These are phyloP conservation scores for Yarrowia alimentaria DNA, from an alignment of 805 yeast genomes.

Conservation along the genomic window DNA sequence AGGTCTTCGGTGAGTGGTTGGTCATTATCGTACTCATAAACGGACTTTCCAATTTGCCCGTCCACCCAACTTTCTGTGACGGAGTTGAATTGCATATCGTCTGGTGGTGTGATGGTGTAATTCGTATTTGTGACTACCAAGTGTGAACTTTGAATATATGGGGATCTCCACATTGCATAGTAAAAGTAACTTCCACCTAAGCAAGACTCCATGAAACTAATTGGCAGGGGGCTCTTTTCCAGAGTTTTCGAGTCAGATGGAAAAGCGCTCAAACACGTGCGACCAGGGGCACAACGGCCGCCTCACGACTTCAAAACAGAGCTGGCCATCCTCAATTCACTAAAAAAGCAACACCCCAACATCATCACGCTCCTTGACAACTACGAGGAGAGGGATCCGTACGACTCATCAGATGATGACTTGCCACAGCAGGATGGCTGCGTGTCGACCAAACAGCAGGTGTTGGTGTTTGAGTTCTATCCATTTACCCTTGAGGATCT, in stretches of 20 bases:
- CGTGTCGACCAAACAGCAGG: constrained; percentile 44
- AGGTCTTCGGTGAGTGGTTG: constrained; percentile 45
- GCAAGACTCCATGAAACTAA: constrained; percentile 32
- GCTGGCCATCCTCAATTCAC: constrained; percentile 41
- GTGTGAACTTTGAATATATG: not conserved
- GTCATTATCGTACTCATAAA: constrained; percentile 42
- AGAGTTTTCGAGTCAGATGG: constrained; percentile 41
- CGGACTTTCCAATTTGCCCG: constrained; percentile 47
- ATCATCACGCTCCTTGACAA: constrained; percentile 36
- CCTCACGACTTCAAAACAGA: constrained; percentile 56
- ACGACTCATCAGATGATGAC: constrained; percentile 35
- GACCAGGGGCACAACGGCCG: constrained; percentile 51
- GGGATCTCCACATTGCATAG: no score
- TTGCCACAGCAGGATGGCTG: constrained; percentile 37
- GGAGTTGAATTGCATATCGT: constrained; percentile 16
- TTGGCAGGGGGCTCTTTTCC: constrained; percentile 49
- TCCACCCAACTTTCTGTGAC: constrained; percentile 26
- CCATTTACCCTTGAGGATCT: constrained; percentile 42
- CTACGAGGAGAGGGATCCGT: constrained; percentile 31
- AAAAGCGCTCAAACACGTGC: constrained; percentile 50
- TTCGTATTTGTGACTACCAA: not conserved
- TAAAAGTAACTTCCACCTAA: no score
- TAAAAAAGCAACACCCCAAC: constrained; percentile 28
- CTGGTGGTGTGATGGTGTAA: not conserved
- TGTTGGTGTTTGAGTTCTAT: constrained; percentile 34